A percentile compares a stretch with the other conserved stretches of the same genome.
Evolutionary conservation across 768 basidiomycete genomes (phyloP).

Genomic region (Serendipita indica): DNA sequence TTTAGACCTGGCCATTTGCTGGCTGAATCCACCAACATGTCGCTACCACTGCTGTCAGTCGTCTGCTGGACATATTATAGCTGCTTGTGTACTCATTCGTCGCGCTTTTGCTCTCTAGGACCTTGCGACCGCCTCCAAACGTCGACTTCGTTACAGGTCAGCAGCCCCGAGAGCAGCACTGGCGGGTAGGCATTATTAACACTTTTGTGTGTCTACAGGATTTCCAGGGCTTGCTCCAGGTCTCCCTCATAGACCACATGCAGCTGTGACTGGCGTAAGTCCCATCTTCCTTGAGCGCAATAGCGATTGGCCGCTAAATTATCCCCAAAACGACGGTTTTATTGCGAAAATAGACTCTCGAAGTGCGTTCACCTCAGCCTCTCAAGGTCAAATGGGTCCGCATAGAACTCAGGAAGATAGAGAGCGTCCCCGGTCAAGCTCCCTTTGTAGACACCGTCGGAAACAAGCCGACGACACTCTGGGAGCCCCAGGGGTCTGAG

Average conservation of each 20-base stretch:
- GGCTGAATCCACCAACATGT: neutral
- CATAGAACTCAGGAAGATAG: conserved; percentile 82
- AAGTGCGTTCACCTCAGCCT: conserved; percentile 60
- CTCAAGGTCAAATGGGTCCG: conserved; percentile 87
- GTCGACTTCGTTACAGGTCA: conserved; percentile 76
- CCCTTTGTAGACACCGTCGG: conserved; percentile 72
- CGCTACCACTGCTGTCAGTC: neutral
- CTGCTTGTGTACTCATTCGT: too few relatives aligned
- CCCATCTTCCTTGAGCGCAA: neutral
- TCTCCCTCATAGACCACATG: conserved; percentile 59
- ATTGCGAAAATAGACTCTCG: conserved; percentile 45
- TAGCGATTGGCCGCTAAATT: too few relatives aligned
- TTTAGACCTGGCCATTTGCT: neutral
- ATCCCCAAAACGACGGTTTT: too few relatives aligned
- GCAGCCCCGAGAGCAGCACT: conserved; percentile 16
- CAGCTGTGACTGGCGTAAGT: conserved; percentile 74
- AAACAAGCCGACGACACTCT: conserved; percentile 65
- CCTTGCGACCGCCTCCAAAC: conserved; percentile 73
- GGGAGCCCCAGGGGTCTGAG: conserved; percentile 58
- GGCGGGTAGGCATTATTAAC: conserved; percentile 11
- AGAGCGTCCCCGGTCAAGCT: conserved; percentile 62
- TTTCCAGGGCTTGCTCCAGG: conserved; percentile 82
- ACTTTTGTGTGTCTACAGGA: conserved; percentile 28
- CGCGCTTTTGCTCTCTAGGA: too few relatives aligned
- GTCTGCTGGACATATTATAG: neutral